phyloP scores from a whole-genome alignment of 768 basidiomycete species.

The Lentinula raphanica region DNA sequence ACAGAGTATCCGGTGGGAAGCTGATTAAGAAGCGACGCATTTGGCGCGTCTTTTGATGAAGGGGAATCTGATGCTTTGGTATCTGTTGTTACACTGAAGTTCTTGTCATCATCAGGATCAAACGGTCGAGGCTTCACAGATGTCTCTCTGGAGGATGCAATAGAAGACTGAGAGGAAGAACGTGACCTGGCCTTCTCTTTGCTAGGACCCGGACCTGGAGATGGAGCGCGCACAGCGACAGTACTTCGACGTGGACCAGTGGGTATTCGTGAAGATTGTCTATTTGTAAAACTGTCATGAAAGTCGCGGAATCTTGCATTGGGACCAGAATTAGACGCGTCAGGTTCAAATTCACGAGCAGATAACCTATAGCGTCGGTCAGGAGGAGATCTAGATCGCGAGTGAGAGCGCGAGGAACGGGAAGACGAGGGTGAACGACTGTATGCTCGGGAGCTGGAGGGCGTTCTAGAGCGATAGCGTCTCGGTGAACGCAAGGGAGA shows the following conservation, averaged over 20 bases:
- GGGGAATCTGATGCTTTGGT: not conserved
- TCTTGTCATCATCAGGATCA: conserved; percentile 3
- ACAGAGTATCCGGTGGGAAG: not conserved
- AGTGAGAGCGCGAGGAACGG: conserved; percentile 7
- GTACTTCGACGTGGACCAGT: not conserved
- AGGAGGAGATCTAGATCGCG: conserved; percentile 10
- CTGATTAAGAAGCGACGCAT: not conserved
- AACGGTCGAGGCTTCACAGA: conserved; percentile 28
- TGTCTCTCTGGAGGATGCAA: conserved; percentile 41
- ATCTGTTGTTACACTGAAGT: not conserved
- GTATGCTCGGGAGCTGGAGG: conserved; percentile 15
- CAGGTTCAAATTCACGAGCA: not conserved
- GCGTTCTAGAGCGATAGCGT: conserved; percentile 15
- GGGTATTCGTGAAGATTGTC: not conserved
- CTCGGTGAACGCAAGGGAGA: conserved; percentile 27
- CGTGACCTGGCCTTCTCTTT: conserved; percentile 35
- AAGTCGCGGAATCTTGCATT: not conserved
- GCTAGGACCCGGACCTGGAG: conserved; percentile 4
- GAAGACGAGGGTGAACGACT: conserved; percentile 2
- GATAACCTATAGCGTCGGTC: not conserved
- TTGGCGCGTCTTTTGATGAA: not conserved
- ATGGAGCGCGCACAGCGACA: not conserved
- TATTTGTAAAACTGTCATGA: not conserved
- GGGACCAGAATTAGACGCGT: not conserved
- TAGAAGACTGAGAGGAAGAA: conserved; percentile 52